Evolutionary conservation across 495 filamentous ascomycete genomes (phyloP), one percentile per base, ranked within the genome.

Genomic region (Sphaerosporella brunnea): DNA sequence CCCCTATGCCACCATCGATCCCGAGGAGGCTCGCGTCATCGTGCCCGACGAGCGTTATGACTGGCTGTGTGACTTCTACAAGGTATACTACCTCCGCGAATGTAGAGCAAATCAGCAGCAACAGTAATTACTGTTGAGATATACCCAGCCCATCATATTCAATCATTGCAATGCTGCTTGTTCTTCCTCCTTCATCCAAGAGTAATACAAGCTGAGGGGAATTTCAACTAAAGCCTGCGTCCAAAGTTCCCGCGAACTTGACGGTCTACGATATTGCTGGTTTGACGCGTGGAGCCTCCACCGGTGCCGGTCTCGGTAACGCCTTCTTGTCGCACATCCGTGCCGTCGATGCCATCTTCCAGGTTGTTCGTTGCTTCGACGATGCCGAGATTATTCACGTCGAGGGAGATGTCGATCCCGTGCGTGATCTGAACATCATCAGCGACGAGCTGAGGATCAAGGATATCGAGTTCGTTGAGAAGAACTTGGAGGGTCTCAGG

Each of bases 311-410:
- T 70, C 77, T 99, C 32, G 92, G 92, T 58, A 99, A 99, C 66
- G 77, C 87, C 50, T 99, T 99, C 75, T 69, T 99, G 65, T 95
- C 88, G 11, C 92, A 99, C 64, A 99, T 99, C 58, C 84, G 92
- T 61, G 92, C 90, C 45, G 92, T 99, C 68, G 92, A 99, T 70
- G 92, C 92, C 63, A 94, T 99, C 68, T 99, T 95, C 74, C 87
- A 96, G 69, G 92, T 99, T 35, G 92, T 99, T 30, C 79, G 92
- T 55, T 93, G 82, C 69, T 99, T 99, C 67, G 92, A 99, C 62
- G 92, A 99, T 70, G 90, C 88, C 34, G 92, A 99, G 66, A 96
- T 99, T 63, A 96, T 94, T 63, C 92, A 99, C 72, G 83, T 99
- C 57, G 92, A 99, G 71, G 92, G 92, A 58, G 92, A 96, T 62